Conservation (phyloP, 257 asterid genomes). For the Jasminum sambac region DNA sequence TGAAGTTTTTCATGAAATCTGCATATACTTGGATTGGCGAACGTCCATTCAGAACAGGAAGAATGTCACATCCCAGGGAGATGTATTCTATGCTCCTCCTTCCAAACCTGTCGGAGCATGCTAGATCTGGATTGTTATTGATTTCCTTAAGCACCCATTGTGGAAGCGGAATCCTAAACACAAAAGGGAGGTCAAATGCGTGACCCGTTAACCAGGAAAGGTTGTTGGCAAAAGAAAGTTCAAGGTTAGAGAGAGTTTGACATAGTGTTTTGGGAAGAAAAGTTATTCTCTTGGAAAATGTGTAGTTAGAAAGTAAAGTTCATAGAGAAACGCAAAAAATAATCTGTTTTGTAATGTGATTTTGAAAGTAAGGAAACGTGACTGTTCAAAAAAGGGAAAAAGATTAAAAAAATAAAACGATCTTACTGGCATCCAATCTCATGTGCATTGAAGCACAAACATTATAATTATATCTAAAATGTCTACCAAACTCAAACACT, state of each 20-base stretch:
- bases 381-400: too few species aligned
- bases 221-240: constrained; percentile 12
- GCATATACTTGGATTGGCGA: constrained; percentile 79
- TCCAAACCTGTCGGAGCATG: constrained; percentile 69
- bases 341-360: too few species aligned
- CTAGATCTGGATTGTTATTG: constrained; percentile 57
- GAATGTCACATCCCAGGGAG: constrained; percentile 75
- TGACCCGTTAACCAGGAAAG: constrained; percentile 23
- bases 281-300: too few species aligned
- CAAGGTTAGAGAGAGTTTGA: background rate
- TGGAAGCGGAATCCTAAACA: constrained; percentile 79
- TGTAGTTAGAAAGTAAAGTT: too few species aligned
- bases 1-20: constrained; percentile 75
- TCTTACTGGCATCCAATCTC: too few species aligned
- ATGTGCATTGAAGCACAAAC: background rate
- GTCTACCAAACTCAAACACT: background rate
- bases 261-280: too few species aligned
- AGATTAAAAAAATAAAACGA: too few species aligned
- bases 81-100: constrained; percentile 64
- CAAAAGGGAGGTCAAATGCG: constrained; percentile 28
- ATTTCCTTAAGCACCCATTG: constrained; percentile 76
- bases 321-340: too few species aligned
- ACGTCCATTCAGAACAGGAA: constrained; percentile 70
- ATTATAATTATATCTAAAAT: background rate
- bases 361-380: too few species aligned